Conservation (phyloP, 2,329 filamentous ascomycete genomes). For the Cladosporium sp. region DNA sequence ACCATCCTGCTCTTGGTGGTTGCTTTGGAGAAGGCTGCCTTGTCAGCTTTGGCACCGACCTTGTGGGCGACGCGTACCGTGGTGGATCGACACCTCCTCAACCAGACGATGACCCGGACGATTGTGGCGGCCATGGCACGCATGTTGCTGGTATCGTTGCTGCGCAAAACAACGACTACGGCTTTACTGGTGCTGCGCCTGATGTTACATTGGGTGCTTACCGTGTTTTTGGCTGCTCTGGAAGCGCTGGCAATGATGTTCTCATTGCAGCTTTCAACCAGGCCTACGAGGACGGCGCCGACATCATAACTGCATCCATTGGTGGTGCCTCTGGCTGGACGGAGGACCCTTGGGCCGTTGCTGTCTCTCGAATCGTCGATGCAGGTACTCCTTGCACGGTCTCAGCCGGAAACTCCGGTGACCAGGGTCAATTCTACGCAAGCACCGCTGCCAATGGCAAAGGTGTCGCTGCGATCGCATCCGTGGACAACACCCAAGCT, state of each 20-base stretch:
- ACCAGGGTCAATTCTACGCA: slow-evolving; percentile 46
- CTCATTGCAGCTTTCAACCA: slow-evolving; percentile 57
- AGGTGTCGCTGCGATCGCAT: slow-evolving; percentile 44
- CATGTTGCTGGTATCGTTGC: slow-evolving; percentile 62
- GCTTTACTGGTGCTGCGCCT: slow-evolving; percentile 56
- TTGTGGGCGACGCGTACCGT: slow-evolving; percentile 50
- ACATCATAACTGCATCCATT: slow-evolving; percentile 37
- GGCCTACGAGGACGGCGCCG: slow-evolving; percentile 51
- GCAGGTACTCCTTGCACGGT: slow-evolving; percentile 49
- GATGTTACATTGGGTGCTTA: slow-evolving; percentile 55
- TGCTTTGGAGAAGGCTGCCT: slow-evolving; percentile 59
- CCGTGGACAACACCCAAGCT: slow-evolving; percentile 37
- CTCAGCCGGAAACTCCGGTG: slow-evolving; percentile 51
- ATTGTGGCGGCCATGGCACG: slow-evolving; percentile 57
- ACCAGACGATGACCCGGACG: slow-evolving; percentile 50
- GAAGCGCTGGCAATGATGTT: slow-evolving; percentile 51
- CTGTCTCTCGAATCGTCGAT: slow-evolving; percentile 40
- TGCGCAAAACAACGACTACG: slow-evolving; percentile 50
- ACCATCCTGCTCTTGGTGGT: slow-evolving; percentile 59
- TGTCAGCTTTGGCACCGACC: slow-evolving; percentile 54
- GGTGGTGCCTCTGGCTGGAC: slow-evolving; percentile 33
- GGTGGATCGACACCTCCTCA: slow-evolving; percentile 34
- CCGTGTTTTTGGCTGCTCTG: slow-evolving; percentile 55
- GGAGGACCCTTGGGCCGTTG: slow-evolving; percentile 37
- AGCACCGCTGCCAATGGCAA: slow-evolving; percentile 39